Evolutionary conservation across 2,329 filamentous ascomycete genomes (phyloP).

Genomic region (Cladosporium sphaerospermum): DNA sequence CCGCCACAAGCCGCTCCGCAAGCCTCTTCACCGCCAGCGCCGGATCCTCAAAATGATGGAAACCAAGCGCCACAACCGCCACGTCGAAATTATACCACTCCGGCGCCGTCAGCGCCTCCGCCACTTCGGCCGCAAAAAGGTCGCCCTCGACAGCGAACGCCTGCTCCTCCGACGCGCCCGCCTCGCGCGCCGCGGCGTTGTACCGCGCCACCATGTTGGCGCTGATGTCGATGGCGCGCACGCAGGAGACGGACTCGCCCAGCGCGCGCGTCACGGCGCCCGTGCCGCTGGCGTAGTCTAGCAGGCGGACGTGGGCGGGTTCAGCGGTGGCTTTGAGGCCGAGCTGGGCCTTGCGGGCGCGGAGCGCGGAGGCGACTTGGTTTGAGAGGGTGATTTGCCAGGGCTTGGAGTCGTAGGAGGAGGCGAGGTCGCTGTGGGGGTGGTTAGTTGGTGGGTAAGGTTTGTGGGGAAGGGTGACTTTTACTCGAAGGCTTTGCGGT

Average conservation of each 20-base stretch:
- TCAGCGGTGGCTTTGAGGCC: conserved; percentile 14
- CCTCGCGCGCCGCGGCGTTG: conserved; percentile 22
- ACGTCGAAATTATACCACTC: conserved; percentile 39
- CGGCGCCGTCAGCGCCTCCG: conserved; percentile 18
- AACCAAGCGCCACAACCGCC: conserved; percentile 37
- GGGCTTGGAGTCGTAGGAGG: conserved; percentile 27
- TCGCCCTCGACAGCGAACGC: conserved; percentile 30
- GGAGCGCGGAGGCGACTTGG: conserved; percentile 26
- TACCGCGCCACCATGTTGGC: conserved; percentile 28
- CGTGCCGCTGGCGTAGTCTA: conserved; percentile 32
- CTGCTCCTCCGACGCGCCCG: conserved; percentile 17
- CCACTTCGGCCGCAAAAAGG: conserved; percentile 28
- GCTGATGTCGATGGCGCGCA: conserved; percentile 29
- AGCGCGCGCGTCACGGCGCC: conserved; percentile 29
- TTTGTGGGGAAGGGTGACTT: background rate
- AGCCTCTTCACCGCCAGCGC: conserved; percentile 23
- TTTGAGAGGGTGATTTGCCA: conserved; percentile 27
- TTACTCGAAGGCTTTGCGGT: conserved; percentile 30
- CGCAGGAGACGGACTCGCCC: conserved; percentile 24
- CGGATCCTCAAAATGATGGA: conserved; percentile 39
- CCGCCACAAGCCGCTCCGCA: conserved; percentile 22
- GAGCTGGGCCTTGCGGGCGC: conserved; percentile 25
- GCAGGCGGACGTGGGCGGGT: conserved; percentile 19
- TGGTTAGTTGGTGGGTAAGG: background rate
- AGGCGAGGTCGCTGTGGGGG: conserved; percentile 24